A percentile compares a stretch with the other conserved stretches of the same genome.
These are phyloP conservation scores for Russula sp. DNA, from an alignment of 768 basidiomycete species.

Conservation along the genomic window DNA sequence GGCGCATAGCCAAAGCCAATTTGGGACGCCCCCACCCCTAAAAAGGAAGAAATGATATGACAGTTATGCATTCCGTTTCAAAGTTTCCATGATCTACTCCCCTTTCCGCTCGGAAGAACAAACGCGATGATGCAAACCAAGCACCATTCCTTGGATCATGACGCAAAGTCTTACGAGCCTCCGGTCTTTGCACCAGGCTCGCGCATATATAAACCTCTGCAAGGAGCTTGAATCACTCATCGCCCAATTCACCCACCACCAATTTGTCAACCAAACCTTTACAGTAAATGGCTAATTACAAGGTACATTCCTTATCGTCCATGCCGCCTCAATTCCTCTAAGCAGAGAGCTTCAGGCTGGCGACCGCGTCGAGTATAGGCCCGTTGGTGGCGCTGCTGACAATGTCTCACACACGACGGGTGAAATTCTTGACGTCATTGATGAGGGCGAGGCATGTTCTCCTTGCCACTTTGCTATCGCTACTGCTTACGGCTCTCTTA, in stretches of 20 bases:
- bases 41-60: background rate
- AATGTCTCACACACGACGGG: conserved; percentile 34
- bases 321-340: background rate
- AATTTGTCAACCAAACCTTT: no score
- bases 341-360: conserved; percentile 27
- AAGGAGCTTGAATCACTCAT: no score
- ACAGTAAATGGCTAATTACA: no score
- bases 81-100: no score
- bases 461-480: background rate
- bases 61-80: no score
- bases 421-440: conserved; percentile 29
- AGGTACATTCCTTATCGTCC: background rate
- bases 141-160: background rate
- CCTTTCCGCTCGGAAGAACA: no score
- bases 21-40: no score
- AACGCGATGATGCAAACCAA: no score
- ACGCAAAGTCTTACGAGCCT: background rate
- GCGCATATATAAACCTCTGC: no score
- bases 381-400: conserved; percentile 33
- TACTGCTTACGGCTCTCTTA: conserved; percentile 12
- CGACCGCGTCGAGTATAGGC: conserved; percentile 39
- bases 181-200: no score
- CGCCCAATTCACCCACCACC: no score
- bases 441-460: conserved; percentile 30
- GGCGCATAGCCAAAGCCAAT: no score